Conservation (phyloP, 352 stramenopile genomes). For the Thalassiosira hispida region DNA sequence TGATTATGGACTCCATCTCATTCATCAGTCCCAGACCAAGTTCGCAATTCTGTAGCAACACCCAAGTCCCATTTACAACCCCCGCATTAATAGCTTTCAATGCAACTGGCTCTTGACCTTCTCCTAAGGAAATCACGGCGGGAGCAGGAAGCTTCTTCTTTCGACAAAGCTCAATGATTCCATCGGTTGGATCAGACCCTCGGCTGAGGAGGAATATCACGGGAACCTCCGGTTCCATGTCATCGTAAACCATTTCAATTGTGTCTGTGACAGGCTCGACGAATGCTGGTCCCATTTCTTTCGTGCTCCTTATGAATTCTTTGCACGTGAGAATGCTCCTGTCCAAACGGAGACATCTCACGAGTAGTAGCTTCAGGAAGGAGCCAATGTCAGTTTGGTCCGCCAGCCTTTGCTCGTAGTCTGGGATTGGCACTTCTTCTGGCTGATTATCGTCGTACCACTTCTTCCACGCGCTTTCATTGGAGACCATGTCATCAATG, state of each 20-base stretch:
- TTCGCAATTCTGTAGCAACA: slow-evolving; percentile 98
- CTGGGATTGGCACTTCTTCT: slow-evolving; percentile 92
- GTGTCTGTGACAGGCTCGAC: slow-evolving; percentile 99
- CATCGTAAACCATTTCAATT: slow-evolving; percentile 97
- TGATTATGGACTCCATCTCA: slow-evolving; percentile 97
- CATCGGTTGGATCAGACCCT: slow-evolving; percentile 96
- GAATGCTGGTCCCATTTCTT: slow-evolving; percentile 95
- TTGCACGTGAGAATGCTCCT: slow-evolving; percentile 96
- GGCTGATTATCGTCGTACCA: slow-evolving; percentile 99
- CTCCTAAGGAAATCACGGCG: slow-evolving; percentile 96
- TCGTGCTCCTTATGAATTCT: slow-evolving; percentile 96
- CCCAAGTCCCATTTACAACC: slow-evolving; percentile 96
- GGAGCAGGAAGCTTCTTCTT: slow-evolving; percentile 96
- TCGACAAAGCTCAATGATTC: slow-evolving; percentile 94
- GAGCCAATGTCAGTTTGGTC: slow-evolving; percentile 94
- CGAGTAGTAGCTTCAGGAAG: slow-evolving; percentile 96
- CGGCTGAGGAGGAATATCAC: slow-evolving; percentile 98
- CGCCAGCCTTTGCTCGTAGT: slow-evolving; percentile 92
- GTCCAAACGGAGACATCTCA: slow-evolving; percentile 97
- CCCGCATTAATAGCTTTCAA: slow-evolving; percentile 96
- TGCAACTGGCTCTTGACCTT: slow-evolving; percentile 97
- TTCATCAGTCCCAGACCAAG: slow-evolving; percentile 97
- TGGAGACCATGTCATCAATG: slow-evolving; percentile 95
- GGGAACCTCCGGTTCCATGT: slow-evolving; percentile 94
- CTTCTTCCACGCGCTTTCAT: slow-evolving; percentile 94